Evolutionary conservation across 306 rosid genomes (phyloP), one percentile per base, ranked within the genome.

Genomic region (Phaseolus lunatus): DNA sequence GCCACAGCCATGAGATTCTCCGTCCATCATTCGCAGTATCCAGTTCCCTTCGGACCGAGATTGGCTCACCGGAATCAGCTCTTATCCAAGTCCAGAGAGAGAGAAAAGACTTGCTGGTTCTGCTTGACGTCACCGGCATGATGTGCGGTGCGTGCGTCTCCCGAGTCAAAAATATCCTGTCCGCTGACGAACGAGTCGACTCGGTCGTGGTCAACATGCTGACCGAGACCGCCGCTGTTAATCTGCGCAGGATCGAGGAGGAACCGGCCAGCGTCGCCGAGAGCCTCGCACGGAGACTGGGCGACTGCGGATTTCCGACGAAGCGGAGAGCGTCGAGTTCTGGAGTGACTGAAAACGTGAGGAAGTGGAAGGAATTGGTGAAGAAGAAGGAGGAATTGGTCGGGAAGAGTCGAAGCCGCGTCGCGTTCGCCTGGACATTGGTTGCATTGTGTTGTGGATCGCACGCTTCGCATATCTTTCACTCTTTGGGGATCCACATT

Each of bases 161-260:
- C 49, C 93, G 97, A 63, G 98, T 95, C 58, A 95, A 93, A 70
- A 89, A 87, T 52, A 81, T 95, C 26, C 78, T 95, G 19, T 87
- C 93, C 39, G 78, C 92, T 0, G 97, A 95, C 20, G 89, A 89
- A 4, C 86, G 99, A 73, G 97, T 95, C 7, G 94, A 95, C 69
- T 89, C 99, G 23, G 99, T 80, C 18, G 96, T 88, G 12, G 99
- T 95, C 85, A 95, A 95, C 83, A 88, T 95, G 91, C 78, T 95
- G 97, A 92, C 97, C 20, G 97, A 95, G 82, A 95, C 97, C 43
- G 99, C 97, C n/a, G 99, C 99, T 27, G 80, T 95, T 35, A 89
- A 85, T 87, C 78, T 95, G 83, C 85, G 67, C 44, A 67, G 19
- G 18, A 8, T 22, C 13, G 82, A 78, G 26, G 80, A 35, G 44